Evolutionary conservation across 148 eudicot species (phyloP).

Genomic region (Rhododendron molle): DNA sequence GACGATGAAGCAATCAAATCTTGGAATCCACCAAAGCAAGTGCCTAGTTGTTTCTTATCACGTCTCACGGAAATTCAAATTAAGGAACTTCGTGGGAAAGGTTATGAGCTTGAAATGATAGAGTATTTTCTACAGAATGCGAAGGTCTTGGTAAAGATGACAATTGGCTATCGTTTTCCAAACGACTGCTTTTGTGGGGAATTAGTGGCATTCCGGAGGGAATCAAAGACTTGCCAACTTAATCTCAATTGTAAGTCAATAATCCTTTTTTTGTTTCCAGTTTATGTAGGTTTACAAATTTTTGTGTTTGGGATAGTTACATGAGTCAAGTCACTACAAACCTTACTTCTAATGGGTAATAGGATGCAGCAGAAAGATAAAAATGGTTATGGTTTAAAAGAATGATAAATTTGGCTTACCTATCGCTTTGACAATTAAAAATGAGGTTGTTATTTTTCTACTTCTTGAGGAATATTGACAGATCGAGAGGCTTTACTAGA

Average conservation of each 20-base stretch:
- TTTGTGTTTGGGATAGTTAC: not conserved
- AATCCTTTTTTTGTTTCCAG: not conserved
- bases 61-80: not conserved
- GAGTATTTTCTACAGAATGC: slow-evolving; percentile 4
- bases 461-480: not conserved
- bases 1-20: not conserved
- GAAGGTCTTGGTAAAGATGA: not conserved
- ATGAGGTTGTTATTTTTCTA: not conserved
- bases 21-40: slow-evolving; percentile 3
- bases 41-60: slow-evolving; percentile 11
- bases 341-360: no score
- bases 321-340: no score
- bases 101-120: not conserved
- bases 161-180: not conserved
- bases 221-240: not conserved
- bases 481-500: not conserved
- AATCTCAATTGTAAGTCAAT: not conserved
- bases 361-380: not conserved
- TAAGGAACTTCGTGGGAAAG: not conserved
- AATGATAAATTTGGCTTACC: not conserved
- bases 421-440: not conserved
- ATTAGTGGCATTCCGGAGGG: not conserved
- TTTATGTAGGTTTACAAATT: not conserved
- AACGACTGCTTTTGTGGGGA: not conserved
- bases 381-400: not conserved